phyloP scores from a whole-genome alignment of 2,329 filamentous ascomycete species.

The Lanzia echinophila region DNA sequence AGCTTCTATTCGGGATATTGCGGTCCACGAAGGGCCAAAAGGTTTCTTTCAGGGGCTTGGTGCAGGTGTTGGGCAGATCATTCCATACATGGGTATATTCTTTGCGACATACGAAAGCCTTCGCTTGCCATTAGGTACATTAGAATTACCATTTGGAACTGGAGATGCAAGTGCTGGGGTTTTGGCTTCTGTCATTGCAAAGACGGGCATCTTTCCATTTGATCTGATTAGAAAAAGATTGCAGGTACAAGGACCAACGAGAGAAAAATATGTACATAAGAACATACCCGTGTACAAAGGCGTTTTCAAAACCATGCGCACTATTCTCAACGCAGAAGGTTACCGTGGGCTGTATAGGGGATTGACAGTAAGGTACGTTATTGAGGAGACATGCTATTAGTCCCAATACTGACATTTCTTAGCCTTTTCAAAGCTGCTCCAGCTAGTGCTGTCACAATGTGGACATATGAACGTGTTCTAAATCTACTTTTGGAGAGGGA shows the following conservation, averaged over 20 bases:
- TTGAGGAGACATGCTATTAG: background rate
- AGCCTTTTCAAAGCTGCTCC: conserved; percentile 86
- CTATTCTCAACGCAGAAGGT: conserved; percentile 69
- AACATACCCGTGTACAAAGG: conserved; percentile 79
- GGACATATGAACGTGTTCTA: conserved; percentile 64
- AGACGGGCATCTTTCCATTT: conserved; percentile 86
- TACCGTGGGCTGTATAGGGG: conserved; percentile 78
- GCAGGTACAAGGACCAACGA: conserved; percentile 89
- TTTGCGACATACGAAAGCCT: conserved; percentile 83
- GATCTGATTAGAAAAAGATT: conserved; percentile 89
- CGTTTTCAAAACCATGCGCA: conserved; percentile 56
- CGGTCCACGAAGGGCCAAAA: conserved; percentile 60
- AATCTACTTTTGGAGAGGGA: conserved; percentile 17
- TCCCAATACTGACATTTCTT: background rate
- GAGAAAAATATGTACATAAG: conserved; percentile 69
- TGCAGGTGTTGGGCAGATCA: conserved; percentile 78
- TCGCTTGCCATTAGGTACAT: conserved; percentile 48
- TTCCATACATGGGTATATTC: conserved; percentile 96
- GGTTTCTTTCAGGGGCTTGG: conserved; percentile 87
- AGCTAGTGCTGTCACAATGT: conserved; percentile 68
- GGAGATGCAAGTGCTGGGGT: conserved; percentile 81
- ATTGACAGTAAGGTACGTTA: conserved; percentile 58
- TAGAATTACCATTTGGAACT: conserved; percentile 62
- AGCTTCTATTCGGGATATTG: conserved; percentile 65
- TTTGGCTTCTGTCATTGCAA: conserved; percentile 70